Evolutionary conservation across 2,329 filamentous ascomycete genomes (phyloP), one percentile per base, ranked within the genome.

Genomic region (Epichloe aotearoae): DNA sequence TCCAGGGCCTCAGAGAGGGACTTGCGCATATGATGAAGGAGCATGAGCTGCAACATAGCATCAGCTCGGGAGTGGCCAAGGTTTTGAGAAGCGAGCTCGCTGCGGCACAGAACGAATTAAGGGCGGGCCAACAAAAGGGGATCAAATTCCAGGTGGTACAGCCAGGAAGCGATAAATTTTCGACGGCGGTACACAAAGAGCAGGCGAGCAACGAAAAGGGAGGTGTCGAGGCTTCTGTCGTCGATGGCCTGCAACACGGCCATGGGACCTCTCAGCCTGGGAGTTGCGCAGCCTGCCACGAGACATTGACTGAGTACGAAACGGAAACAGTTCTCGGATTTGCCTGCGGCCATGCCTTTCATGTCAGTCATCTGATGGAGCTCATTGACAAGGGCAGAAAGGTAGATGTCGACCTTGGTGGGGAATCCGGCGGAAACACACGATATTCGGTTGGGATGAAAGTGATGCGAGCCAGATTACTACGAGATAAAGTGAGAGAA

Each of bases 1-100:
- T 98, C 12, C 84, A 93, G 58, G 93, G 93, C 0, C 73, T 98
- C 6, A 77, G 89, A 52, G 88, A 95, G 55, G 93, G 91, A 0
- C 76, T 98, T 3, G 84, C 85, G 43, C 85, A 90, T 52, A 89
- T 98, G 73, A 86, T 98, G 64, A 84, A 91, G 59, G 93, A 98
- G 66, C 90, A 96, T 63, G 93, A 97, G 62, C 86, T 98, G 43
- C 93, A 97, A 68, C 82, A 87, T 63, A 93, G 86, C 59, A 96
- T 98, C 62, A 91, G 86, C 56, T 83, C 85, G 42, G 93, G 93
- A 1, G 93, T 94, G 3, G 90, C 93, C 1, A 80, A 81, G 50
- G 90, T 97, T 0, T 73, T 97, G 41, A 76, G 86, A 47, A 88
- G 90, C 52, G 93, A 98, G 67, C 91, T 98, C 1, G 83, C 84